Evolutionary conservation across 345 rosid genomes (phyloP), one percentile per base, ranked within the genome.

Genomic region (Gynandropsis gynandra): DNA sequence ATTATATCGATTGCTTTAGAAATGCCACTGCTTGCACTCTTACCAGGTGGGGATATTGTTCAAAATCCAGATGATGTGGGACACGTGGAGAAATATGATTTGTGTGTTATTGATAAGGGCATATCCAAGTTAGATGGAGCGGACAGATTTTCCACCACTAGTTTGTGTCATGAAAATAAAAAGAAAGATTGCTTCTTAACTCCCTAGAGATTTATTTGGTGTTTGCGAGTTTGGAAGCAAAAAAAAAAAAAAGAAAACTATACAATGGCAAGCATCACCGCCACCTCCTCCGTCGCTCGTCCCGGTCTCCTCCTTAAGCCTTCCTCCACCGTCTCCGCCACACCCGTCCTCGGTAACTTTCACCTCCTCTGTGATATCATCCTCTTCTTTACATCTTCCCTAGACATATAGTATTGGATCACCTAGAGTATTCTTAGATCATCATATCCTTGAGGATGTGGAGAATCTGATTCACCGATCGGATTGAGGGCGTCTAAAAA

Each of bases 191-290:
- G 29, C 4, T 24, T 24, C 5, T 24, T 2, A 2, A 24, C n/a
- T n/a, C n/a, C n/a, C n/a, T 1, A 38, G 9, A 14, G 38, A 13
- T 19, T 46, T 5, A 47, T 61, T n/a, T 44, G 62, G 37, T 46
- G 7, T 38, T 44, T 16, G 38, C 19, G 21, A 24, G 52, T 24
- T 54, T 52, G 48, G 34, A n/a, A 50, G 42, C 24, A 3, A 31
- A 51, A 12, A 50, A 59, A 37, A 3, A 13, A 3, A 37, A 3
- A 3, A 47, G 61, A 65, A 49, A n/a, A n/a, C n/a, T n/a, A n/a
- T n/a, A n/a, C n/a, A n/a, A 87, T 87, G 93, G 77, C 85, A 55
- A 31, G 81, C 78, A 42, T 81, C 32, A 53, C 80, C 5, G 19
- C 76, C 7, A 19, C 81, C 49, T 74, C 81, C 21, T 63, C 78